phyloP scores from a whole-genome alignment of 352 stramenopile species.

The Globisporangium apiculatum region DNA sequence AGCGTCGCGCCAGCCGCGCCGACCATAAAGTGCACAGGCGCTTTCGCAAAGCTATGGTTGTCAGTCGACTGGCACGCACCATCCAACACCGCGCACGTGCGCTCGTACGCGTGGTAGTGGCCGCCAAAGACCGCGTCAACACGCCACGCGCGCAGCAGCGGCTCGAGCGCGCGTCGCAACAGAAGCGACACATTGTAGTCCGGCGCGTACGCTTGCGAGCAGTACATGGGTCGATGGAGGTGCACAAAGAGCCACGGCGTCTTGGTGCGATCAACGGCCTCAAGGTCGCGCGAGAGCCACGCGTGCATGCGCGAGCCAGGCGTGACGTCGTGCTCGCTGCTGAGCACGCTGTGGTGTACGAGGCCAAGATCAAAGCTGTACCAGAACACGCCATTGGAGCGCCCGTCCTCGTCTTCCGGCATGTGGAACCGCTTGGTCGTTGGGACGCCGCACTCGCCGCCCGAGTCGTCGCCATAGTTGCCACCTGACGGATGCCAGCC shows the following conservation, averaged over 20 bases:
- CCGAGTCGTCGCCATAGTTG: slow-evolving; percentile 70
- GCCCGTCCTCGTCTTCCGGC: slow-evolving; percentile 39
- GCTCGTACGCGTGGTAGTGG: slow-evolving; percentile 91
- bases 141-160: slow-evolving; percentile 75
- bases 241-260: slow-evolving; percentile 92
- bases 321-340: slow-evolving; percentile 86
- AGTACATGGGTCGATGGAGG: slow-evolving; percentile 88
- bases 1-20: slow-evolving; percentile 77
- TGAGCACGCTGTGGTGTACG: slow-evolving; percentile 90
- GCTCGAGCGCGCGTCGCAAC: slow-evolving; percentile 86
- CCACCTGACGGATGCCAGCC: slow-evolving; percentile 53
- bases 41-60: slow-evolving; percentile 22
- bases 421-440: slow-evolving; percentile 70
- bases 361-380: slow-evolving; percentile 87
- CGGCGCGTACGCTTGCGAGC: slow-evolving; percentile 45
- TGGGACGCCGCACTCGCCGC: slow-evolving; percentile 67
- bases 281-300: slow-evolving; percentile 85
- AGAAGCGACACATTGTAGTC: slow-evolving; percentile 66
- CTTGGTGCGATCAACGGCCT: slow-evolving; percentile 65
- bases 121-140: slow-evolving; percentile 89
- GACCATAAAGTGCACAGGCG: slow-evolving; percentile 80
- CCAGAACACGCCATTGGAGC: slow-evolving; percentile 62
- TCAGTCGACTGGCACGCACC: slow-evolving; percentile 62
- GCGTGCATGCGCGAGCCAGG: slow-evolving; percentile 78
- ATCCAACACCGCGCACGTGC: slow-evolving; percentile 78